These are phyloP conservation scores for Iris macrosiphon DNA, from an alignment of 106 monocot genomes.

Conservation along the genomic window DNA sequence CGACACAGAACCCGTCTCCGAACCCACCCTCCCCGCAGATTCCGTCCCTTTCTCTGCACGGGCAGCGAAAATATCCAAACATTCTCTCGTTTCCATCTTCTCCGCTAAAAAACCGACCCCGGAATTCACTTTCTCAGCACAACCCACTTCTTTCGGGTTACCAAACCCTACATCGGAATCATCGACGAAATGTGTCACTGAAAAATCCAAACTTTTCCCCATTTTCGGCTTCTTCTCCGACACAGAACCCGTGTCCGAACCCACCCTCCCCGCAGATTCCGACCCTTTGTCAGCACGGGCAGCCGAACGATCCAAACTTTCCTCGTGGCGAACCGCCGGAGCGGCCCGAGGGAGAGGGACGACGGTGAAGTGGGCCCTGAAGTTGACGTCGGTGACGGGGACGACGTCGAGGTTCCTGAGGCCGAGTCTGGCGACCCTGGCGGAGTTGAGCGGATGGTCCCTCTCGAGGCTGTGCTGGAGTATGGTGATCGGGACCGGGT, in stretches of 20 bases:
- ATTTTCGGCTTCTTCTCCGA: not conserved
- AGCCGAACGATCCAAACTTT: constrained; percentile 8
- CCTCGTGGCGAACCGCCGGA: not conserved
- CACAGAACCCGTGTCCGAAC: too few species aligned
- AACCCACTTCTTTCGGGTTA: too few species aligned
- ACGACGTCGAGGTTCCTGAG: constrained; percentile 47
- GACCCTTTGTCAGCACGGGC: not conserved
- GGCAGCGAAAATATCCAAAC: not conserved
- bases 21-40: not conserved
- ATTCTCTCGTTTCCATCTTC: not conserved
- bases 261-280: not conserved
- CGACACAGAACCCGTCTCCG: too few species aligned
- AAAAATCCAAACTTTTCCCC: constrained; percentile 2
- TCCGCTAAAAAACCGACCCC: too few species aligned
- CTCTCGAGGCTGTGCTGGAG: constrained; percentile 75
- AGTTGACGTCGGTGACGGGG: constrained; percentile 55
- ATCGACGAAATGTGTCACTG: not conserved
- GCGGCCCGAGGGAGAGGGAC: constrained; percentile 13
- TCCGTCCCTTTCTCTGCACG: not conserved
- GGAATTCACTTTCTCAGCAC: too few species aligned
- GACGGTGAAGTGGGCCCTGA: constrained; percentile 38
- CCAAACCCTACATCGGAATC: not conserved
- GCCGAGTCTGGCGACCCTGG: constrained; percentile 50
- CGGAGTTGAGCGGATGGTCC: constrained; percentile 75
- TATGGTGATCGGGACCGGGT: constrained; percentile 55